Evolutionary conservation across 2,329 filamentous ascomycete species (phyloP).

Genomic region (Lasiodiplodia gonubiensis): DNA sequence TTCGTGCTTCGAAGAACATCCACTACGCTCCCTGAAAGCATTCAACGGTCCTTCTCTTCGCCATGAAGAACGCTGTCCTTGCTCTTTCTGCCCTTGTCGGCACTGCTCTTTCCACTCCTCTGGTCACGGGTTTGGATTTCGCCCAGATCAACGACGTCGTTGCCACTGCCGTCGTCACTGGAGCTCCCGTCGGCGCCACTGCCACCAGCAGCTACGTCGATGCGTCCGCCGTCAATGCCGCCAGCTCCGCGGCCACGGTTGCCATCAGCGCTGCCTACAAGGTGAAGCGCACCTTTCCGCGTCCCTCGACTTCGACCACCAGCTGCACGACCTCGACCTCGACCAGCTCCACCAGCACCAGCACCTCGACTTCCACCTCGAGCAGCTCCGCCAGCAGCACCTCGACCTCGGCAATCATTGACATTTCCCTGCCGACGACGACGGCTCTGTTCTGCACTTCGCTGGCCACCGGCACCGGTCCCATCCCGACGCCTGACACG

Average conservation of each 20-base stretch:
- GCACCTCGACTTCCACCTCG: not conserved
- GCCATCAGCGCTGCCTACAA: constrained; percentile 6
- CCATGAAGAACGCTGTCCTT: constrained; percentile 25
- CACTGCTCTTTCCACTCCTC: constrained; percentile 17
- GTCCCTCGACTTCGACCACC: not conserved
- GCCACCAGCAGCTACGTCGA: not conserved
- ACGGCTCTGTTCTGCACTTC: constrained; percentile 3
- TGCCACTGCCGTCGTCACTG: constrained; percentile 1
- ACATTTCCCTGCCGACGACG: not conserved
- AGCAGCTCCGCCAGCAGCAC: constrained; percentile 8
- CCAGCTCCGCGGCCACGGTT: not conserved
- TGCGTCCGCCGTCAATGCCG: constrained; percentile 3
- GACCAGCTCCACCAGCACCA: not conserved
- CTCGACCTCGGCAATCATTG: not conserved
- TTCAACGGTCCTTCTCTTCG: constrained; percentile 7
- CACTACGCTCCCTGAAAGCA: constrained; percentile 8
- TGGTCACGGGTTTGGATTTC: constrained; percentile 6
- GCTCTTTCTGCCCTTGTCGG: constrained; percentile 23
- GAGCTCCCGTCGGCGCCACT: not conserved
- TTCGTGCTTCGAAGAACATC: constrained; percentile 21
- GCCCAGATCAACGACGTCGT: constrained; percentile 20
- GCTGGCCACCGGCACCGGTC: constrained; percentile 8
- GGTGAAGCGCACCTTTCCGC: constrained; percentile 16
- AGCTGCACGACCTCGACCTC: not conserved
- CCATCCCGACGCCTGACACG: constrained; percentile 13